Conservation (phyloP, 768 basidiomycete species). For the Hydnomerulius pinastri region DNA sequence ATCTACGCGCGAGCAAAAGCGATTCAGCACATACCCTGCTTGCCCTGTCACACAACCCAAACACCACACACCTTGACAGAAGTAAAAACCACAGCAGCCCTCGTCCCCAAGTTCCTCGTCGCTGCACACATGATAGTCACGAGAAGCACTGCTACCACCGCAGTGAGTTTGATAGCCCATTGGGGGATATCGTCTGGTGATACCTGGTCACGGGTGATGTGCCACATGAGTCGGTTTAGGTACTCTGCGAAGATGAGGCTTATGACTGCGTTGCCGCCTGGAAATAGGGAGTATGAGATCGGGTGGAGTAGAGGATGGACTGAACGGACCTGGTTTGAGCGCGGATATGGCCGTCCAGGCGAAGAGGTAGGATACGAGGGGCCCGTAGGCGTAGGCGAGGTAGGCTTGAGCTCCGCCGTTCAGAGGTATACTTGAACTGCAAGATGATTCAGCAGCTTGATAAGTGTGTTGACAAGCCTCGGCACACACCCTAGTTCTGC, state of each 20-base stretch:
- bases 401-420: slow-evolving; percentile 74
- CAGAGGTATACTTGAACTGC: slow-evolving; percentile 35
- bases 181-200: slow-evolving; percentile 81
- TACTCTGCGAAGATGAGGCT: slow-evolving; percentile 92
- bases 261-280: slow-evolving; percentile 80
- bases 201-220: slow-evolving; percentile 66
- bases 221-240: slow-evolving; percentile 85
- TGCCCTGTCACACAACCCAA: slow-evolving; percentile 1
- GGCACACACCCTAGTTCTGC: slow-evolving; percentile 81
- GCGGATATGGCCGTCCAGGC: slow-evolving; percentile 94
- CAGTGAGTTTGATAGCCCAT: slow-evolving; percentile 91
- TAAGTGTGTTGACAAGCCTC: not conserved
- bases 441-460: not conserved
- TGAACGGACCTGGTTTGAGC: slow-evolving; percentile 69
- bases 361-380: slow-evolving; percentile 86
- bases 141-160: slow-evolving; percentile 65
- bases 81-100: slow-evolving; percentile 86
- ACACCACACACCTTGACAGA: slow-evolving; percentile 67
- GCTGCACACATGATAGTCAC: slow-evolving; percentile 81
- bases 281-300: slow-evolving; percentile 3
- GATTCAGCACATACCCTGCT: not conserved
- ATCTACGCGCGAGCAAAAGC: slow-evolving; percentile 42
- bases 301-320: not conserved
- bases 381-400: slow-evolving; percentile 86
- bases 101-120: slow-evolving; percentile 74